Evolutionary conservation across 2,329 filamentous ascomycete species (phyloP).

Genomic region (Xylariaceae sp.): DNA sequence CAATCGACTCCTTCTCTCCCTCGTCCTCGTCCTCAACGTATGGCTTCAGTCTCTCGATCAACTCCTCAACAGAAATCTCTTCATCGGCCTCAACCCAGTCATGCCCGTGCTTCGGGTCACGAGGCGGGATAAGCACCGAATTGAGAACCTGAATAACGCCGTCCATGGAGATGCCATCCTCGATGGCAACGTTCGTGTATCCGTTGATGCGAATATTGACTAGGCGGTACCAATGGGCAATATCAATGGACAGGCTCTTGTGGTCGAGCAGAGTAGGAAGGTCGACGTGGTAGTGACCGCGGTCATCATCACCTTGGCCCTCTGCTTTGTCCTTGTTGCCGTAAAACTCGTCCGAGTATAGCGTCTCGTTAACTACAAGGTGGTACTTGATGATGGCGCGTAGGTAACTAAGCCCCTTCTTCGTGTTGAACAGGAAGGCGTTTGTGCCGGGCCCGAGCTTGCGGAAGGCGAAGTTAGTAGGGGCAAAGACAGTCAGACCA

Average conservation of each 20-base stretch:
- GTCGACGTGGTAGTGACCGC: constrained; percentile 59
- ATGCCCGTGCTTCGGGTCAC: constrained; percentile 38
- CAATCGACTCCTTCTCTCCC: background rate
- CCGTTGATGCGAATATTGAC: constrained; percentile 72
- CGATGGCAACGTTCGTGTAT: constrained; percentile 56
- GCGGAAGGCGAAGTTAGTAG: constrained; percentile 73
- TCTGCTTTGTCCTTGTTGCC: constrained; percentile 30
- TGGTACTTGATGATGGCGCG: constrained; percentile 53
- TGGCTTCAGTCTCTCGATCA: constrained; percentile 28
- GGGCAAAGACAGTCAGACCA: constrained; percentile 76
- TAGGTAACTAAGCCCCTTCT: constrained; percentile 68
- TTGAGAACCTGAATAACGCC: constrained; percentile 77
- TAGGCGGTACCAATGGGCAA: constrained; percentile 62
- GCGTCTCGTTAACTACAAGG: constrained; percentile 32
- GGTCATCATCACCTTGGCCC: constrained; percentile 25
- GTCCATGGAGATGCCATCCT: constrained; percentile 69
- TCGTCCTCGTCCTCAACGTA: constrained; percentile 35
- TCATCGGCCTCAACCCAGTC: constrained; percentile 53
- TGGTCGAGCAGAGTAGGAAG: constrained; percentile 66
- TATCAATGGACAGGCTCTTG: constrained; percentile 64
- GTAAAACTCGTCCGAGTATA: constrained; percentile 79
- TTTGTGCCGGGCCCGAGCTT: constrained; percentile 68
- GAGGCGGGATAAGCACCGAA: constrained; percentile 71
- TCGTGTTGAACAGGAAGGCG: constrained; percentile 77
- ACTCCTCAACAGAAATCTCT: constrained; percentile 28